Evolutionary conservation across 352 stramenopile genomes (phyloP).

Genomic region (Pilasporangium apinafurcum): DNA sequence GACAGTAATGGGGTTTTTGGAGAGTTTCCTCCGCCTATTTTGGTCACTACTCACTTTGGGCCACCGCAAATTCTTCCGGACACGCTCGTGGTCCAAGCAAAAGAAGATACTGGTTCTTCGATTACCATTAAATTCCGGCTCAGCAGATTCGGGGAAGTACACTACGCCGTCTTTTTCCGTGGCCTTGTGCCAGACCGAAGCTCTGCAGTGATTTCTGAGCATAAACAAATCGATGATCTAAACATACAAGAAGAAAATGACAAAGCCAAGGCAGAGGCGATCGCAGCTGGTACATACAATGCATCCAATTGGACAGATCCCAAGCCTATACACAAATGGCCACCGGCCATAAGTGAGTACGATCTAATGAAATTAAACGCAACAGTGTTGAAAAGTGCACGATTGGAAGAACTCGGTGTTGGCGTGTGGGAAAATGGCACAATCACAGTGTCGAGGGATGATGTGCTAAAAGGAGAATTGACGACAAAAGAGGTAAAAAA

Average conservation of each 20-base stretch:
- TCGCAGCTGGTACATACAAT: constrained; percentile 1
- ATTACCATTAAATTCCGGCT: constrained; percentile 50
- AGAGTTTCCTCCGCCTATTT: constrained; percentile 59
- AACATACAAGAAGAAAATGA: constrained; percentile 7
- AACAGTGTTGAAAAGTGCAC: constrained; percentile 39
- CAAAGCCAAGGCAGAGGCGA: constrained; percentile 2
- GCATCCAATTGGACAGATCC: constrained; percentile 12
- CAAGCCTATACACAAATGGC: constrained; percentile 22
- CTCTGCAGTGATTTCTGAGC: constrained; percentile 3
- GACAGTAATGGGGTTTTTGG: constrained; percentile 62
- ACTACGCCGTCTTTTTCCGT: constrained; percentile 74
- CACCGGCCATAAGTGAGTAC: constrained; percentile 38
- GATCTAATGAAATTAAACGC: constrained; percentile 33
- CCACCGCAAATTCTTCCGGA: constrained; percentile 30
- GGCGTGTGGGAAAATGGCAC: constrained; percentile 75
- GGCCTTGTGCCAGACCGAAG: constrained; percentile 33
- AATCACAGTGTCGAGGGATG: constrained; percentile 62
- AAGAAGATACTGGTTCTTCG: constrained; percentile 30
- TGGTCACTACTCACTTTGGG: constrained; percentile 51
- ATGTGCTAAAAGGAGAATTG: constrained; percentile 40
- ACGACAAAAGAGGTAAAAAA: constrained; percentile 58
- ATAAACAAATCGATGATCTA: not conserved
- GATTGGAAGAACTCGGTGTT: constrained; percentile 40
- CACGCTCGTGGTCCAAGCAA: constrained; percentile 26
- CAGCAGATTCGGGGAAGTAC: constrained; percentile 56